Percentiles rank a stretch among this genome's conserved stretches.
These are phyloP conservation scores for Emiliania huxleyi DNA, from an alignment of 78 protist genomes.

Conservation along the genomic window DNA sequence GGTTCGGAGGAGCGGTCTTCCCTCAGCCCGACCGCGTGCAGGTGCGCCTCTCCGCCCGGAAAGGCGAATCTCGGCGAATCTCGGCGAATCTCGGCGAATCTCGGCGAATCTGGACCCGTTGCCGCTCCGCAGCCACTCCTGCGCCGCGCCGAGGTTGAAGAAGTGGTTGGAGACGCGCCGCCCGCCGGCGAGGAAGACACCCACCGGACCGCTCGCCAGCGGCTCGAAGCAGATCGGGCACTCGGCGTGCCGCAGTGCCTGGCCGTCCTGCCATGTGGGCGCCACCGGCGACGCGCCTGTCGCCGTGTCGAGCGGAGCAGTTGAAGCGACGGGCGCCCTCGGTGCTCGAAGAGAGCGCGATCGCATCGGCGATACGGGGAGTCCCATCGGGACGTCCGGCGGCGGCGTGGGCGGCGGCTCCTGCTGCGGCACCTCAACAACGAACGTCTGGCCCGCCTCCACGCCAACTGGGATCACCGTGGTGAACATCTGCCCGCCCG, in stretches of 20 bases:
- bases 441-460: neutral
- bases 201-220: neutral
- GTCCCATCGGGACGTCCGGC: neutral
- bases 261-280: neutral
- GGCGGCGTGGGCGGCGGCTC: neutral
- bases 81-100: too few species aligned
- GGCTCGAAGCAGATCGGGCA: slow-evolving; percentile 8
- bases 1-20: too few species aligned
- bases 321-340: too few species aligned
- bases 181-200: neutral
- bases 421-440: neutral
- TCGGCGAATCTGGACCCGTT: too few species aligned
- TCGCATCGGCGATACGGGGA: neutral
- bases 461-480: neutral
- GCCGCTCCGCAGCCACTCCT: neutral
- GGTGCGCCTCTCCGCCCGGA: too few species aligned
- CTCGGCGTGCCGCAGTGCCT: neutral
- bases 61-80: too few species aligned
- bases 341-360: too few species aligned
- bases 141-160: neutral
- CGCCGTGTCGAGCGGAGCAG: too few species aligned
- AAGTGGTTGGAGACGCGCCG: neutral
- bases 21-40: too few species aligned
- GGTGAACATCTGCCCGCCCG: neutral
- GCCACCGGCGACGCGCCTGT: neutral